Conservation (phyloP, 73 alveolate species). For the Durusdinium trenchii region DNA sequence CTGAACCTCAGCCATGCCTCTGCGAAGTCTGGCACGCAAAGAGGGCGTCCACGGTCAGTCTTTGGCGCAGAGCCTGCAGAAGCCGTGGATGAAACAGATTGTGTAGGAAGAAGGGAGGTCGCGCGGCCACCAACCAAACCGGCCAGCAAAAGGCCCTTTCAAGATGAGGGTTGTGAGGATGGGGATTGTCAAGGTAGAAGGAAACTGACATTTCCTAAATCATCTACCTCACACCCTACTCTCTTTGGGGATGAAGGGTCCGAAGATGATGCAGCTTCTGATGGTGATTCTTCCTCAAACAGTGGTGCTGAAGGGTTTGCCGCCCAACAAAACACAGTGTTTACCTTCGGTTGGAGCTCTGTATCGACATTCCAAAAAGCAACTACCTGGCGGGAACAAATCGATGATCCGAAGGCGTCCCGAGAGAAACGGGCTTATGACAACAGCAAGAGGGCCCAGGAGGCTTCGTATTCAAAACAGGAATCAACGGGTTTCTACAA, state of each 20-base stretch:
- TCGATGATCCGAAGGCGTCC: background rate
- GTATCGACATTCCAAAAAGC: constrained; percentile 21
- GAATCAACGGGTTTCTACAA: background rate
- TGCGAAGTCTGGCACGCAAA: background rate
- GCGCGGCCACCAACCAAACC: background rate
- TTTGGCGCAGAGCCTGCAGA: constrained; percentile 13
- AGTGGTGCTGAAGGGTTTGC: background rate
- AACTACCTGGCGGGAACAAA: background rate
- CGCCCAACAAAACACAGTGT: background rate
- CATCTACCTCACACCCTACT: background rate
- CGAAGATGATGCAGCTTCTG: no score
- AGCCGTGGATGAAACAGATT: background rate
- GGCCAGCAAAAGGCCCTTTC: background rate
- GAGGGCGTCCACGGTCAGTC: no score
- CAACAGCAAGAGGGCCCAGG: background rate
- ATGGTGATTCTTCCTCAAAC: background rate
- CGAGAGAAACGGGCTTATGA: background rate
- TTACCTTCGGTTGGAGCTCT: constrained; percentile 1
- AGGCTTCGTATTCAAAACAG: background rate
- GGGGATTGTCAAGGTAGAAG: background rate
- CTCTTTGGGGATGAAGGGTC: background rate
- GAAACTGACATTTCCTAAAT: background rate
- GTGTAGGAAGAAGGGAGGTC: background rate
- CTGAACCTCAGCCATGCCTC: background rate
- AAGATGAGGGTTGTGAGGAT: background rate